Base-by-base conservation (phyloP, 2,329 filamentous ascomycete genomes). In the Colletotrichum tanaceti region DNA sequence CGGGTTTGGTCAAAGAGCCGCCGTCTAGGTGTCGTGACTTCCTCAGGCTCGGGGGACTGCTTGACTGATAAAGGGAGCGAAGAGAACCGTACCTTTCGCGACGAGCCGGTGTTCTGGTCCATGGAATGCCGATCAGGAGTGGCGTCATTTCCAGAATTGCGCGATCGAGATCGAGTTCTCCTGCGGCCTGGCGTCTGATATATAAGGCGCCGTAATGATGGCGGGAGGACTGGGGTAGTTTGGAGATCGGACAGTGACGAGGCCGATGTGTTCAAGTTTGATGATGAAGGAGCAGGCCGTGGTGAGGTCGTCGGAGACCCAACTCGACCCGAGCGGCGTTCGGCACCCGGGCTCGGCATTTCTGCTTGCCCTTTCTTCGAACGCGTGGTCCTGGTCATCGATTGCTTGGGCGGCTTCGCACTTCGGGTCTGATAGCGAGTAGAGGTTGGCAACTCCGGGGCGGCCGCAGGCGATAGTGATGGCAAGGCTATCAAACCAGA, bases 201-300 rank as follows among this genome's bases (percentile, higher is more conserved):
- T 11, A 57, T 24, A 14, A 41, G 41, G 28, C 43, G 62, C 35
- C 20, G 39, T 14, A 50, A 18, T 3, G 66, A 39, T 44, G 57
- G 11, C 5, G 63, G 44, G 4, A 60, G 39, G 35, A 39, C 13
- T 20, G 62, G 28, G 5, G 49, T 57, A 18, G 50, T 55, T 38
- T 35, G 38, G 9, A 66, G 50, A 57, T 60, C 62, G 20, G 66
- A 69, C 41, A 61, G 47, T 14, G 66, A 69, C n/a, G 66, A 61
- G 14, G 47, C 54, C 14, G 62, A 69, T 14, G 55, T 52, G 14
- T 49, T 54, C 5, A 59, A 24, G 28, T 32, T 55, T 9, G 49
- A 35, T 22, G 50, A 44, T 44, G 63, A 22, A 13, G 44, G 24
- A 32, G 49, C 39, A 24, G 53, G 43, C 13, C 35, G 62, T n/a